Percentiles rank a stretch among this genome's conserved stretches.
Conservation (phyloP, 2,329 filamentous ascomycete genomes). For the Blumeria hordei region DNA sequence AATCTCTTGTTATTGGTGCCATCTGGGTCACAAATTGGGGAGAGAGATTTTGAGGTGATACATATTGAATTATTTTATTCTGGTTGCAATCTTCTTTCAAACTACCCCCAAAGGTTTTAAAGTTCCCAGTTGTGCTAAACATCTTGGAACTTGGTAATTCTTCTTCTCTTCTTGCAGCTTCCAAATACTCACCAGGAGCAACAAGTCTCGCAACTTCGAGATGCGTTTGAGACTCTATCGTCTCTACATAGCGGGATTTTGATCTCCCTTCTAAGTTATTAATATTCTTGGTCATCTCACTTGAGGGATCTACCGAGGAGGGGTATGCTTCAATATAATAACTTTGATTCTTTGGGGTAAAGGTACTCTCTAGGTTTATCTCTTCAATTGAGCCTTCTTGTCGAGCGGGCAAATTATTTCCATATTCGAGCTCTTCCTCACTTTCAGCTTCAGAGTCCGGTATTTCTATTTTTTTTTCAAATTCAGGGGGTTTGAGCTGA, state of each 20-base stretch:
- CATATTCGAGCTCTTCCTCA: constrained; percentile 2
- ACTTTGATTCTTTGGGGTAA: neutral
- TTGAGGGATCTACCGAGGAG: neutral
- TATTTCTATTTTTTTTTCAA: constrained; percentile 8
- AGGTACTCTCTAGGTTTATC: neutral
- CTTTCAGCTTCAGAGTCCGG: constrained; percentile 12
- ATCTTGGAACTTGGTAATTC: neutral
- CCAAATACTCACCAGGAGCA: neutral
- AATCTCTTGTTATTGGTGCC: constrained; percentile 23
- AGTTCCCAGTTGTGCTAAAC: neutral
- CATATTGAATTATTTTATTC: constrained; percentile 7
- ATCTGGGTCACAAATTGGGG: constrained; percentile 24
- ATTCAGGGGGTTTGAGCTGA: neutral
- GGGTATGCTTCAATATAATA: no score
- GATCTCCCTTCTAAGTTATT: constrained; percentile 1
- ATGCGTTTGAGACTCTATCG: constrained; percentile 11
- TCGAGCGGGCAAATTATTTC: neutral
- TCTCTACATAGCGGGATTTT: constrained; percentile 12
- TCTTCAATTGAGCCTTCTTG: neutral
- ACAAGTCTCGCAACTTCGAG: constrained; percentile 5
- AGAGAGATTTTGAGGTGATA: constrained; percentile 27
- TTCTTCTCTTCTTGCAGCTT: neutral
- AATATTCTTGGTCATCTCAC: neutral
- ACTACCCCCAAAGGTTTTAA: neutral
- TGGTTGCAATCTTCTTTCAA: neutral